Evolutionary conservation across 495 filamentous ascomycete species (phyloP), one percentile per base, ranked within the genome.

Genomic region (Aspergillus nanangensis): DNA sequence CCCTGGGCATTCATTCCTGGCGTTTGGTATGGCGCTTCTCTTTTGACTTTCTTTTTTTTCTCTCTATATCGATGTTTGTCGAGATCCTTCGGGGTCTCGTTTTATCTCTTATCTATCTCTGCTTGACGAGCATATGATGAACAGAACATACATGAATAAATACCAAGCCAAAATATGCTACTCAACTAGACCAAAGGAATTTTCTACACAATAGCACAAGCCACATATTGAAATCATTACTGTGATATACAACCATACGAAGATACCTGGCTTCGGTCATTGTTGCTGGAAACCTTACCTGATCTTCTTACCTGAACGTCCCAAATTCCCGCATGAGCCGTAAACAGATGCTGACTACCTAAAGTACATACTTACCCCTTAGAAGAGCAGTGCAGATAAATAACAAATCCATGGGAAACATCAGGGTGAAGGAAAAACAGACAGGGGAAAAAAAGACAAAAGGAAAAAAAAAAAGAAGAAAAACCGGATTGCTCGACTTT

Each of bases 261-360:
- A 60, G 47, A 57, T 56, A 45, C 50, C 53, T 67, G 60, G 53
- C 44, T 56, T 60, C 47, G 55, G 65, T 67, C 47, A 58, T 61
- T 61, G 54, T 48, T 61, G 49, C 33, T 45, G 23, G 51, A 63
- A 53, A 57, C 61, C 78, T 84, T 86, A 86, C 81, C 83, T 85
- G 76, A 77, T 78, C 78, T 82, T 80, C 78, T 83, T 80, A 83
- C 78, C 77, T 81, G 56, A 61, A 45, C 52, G 29, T 53, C 57
- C 25, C 46, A 36, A 39, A 25, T 32, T 41, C 37, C 50, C 39
- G 51, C 53, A 44, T 47, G 54, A 51, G 41, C 53, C 41, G 27
- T 44, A 21, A 38, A 39, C 14, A 44, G 40, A 56, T 52, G 48
- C 45, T 55, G 20, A 55, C 57, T 53, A 57, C 61, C 66, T 71